Conservation (phyloP, 2,329 filamentous ascomycete genomes). For the Sarocladium oryzae region DNA sequence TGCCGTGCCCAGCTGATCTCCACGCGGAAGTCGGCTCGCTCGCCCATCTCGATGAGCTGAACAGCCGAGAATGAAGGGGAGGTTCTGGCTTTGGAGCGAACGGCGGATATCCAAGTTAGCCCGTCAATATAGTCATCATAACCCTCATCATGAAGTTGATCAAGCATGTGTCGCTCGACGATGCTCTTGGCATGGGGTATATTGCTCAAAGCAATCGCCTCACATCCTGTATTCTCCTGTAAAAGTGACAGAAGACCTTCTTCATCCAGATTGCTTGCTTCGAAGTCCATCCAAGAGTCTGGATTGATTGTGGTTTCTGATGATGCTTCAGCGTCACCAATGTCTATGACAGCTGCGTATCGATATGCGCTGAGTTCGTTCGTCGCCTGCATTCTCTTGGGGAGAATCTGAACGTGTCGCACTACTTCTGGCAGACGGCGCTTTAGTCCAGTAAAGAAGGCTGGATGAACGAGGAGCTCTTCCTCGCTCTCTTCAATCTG, state of each 20-base stretch:
- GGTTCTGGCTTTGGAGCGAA: too few species aligned
- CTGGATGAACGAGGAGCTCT: slow-evolving; percentile 20
- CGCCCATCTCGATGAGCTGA: slow-evolving; percentile 15
- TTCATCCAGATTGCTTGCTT: slow-evolving; percentile 7
- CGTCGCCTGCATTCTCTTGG: slow-evolving; percentile 19
- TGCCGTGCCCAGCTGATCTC: slow-evolving; percentile 39
- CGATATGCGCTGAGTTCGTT: slow-evolving; percentile 22
- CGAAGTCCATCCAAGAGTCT: slow-evolving; percentile 18
- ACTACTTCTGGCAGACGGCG: slow-evolving; percentile 13
- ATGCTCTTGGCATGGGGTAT: slow-evolving; percentile 24
- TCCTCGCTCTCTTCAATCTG: slow-evolving; percentile 14
- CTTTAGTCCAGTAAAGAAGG: slow-evolving; percentile 17
- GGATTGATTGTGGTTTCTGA: slow-evolving; percentile 3
- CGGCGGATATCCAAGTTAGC: too few species aligned
- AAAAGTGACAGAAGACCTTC: slow-evolving; percentile 12
- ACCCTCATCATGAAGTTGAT: slow-evolving; percentile 9
- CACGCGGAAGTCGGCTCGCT: slow-evolving; percentile 36
- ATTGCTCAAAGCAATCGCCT: slow-evolving; percentile 15
- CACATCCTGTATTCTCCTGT: neutral
- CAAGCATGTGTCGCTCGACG: slow-evolving; percentile 19
- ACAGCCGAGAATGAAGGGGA: too few species aligned
- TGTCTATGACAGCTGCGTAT: slow-evolving; percentile 18
- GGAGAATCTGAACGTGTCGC: slow-evolving; percentile 19
- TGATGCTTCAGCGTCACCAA: neutral
- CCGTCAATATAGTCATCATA: slow-evolving; percentile 1